phyloP scores from a whole-genome alignment of 495 filamentous ascomycete species.

The Aspergillus ostianus region DNA sequence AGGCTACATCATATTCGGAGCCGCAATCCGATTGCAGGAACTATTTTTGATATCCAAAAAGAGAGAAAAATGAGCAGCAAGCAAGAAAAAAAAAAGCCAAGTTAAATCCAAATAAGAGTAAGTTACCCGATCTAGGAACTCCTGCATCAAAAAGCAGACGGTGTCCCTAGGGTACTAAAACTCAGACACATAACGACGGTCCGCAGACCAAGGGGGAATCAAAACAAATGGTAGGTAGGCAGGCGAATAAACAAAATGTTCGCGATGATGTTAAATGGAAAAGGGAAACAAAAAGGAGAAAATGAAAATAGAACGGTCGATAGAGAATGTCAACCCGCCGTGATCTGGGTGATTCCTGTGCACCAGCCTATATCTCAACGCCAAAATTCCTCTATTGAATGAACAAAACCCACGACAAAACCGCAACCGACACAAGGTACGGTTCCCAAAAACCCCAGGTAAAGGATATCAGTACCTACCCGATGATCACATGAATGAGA shows the following conservation, averaged over 20 bases:
- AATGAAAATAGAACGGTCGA: slow-evolving; percentile 10
- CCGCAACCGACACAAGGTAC: background rate
- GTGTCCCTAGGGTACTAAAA: slow-evolving; percentile 21
- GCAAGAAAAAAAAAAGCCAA: background rate
- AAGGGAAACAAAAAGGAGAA: slow-evolving; percentile 9
- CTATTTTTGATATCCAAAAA: background rate
- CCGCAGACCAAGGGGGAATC: slow-evolving; percentile 15
- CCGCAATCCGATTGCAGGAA: too few species aligned
- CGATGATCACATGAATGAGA: slow-evolving; percentile 6
- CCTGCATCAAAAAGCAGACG: slow-evolving; percentile 2
- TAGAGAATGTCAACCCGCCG: slow-evolving; percentile 16
- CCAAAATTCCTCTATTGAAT: slow-evolving; percentile 30
- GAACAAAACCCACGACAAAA: slow-evolving; percentile 10
- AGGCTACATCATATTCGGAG: too few species aligned
- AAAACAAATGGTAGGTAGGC: slow-evolving; percentile 5
- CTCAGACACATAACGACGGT: slow-evolving; percentile 20
- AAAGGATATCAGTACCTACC: background rate
- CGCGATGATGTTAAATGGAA: slow-evolving; percentile 1
- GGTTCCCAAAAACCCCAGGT: background rate
- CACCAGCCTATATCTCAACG: slow-evolving; percentile 33
- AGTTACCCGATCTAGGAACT: background rate
- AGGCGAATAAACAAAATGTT: background rate
- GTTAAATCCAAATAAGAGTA: background rate
- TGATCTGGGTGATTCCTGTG: slow-evolving; percentile 11
- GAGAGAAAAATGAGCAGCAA: background rate